Evolutionary conservation across 148 eudicot genomes (phyloP), one percentile per base, ranked within the genome.

Genomic region (Heliamphora exappendiculata): DNA sequence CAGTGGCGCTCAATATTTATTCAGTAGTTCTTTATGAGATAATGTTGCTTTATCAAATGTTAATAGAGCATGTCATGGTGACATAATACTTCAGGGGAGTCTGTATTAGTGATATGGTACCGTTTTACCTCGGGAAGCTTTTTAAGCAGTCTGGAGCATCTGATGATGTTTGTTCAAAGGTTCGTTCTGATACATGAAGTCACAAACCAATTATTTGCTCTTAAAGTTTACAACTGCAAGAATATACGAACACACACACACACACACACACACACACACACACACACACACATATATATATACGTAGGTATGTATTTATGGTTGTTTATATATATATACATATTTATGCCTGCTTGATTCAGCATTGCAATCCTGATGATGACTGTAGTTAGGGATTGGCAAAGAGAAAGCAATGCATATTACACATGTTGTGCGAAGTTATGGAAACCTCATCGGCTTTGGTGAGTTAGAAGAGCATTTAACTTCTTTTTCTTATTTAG

Each of bases 101-200:
- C 74, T 93, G 98, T 79, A 82, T 93, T 62, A 93, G 98, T 80
- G 98, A 93, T 79, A 89, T 93, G 98, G 73, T 91, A 79, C 98
- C 97, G 59, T 94, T 90, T 83, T 91, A 91, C 80, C 74, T 94
- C 7, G 98, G 98, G 64, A 94, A 82, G 85, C 75, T 94, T 72
- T 90, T 94, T 78, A 85, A 83, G 80, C 87, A 85, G 66, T 86
- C 91, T 53, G 91, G 93, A 58, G 94, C 89, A 69, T 88, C 97
- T 59, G 88, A 90, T 80, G 95, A 94, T 83, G 80, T 91, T 76
- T 82, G 80, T 82, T 87, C 93, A 28, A 94, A 88, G 98, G 98
- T 94, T 67, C 81, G 89, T 80, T 71, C 75, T 53, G 22, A 68
- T 26, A 55, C 17, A 41, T 17, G 33, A 14, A 68, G 19, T 44